A percentile compares a stretch with the other conserved stretches of the same genome.
Evolutionary conservation across 139 green algal genomes (phyloP).

Genomic region (Mychonastes homosphaera): DNA sequence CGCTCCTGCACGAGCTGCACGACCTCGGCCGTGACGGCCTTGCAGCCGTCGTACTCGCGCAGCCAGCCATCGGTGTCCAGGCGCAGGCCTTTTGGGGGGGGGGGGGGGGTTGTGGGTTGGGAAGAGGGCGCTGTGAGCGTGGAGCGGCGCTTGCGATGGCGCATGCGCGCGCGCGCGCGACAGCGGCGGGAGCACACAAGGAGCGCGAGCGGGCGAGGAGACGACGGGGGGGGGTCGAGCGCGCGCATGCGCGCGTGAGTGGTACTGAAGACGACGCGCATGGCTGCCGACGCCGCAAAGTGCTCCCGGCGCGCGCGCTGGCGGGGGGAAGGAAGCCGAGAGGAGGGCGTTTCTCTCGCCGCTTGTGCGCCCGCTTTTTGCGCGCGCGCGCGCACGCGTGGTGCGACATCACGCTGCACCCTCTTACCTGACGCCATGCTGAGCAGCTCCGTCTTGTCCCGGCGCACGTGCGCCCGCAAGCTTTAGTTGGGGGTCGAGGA

Average conservation of each 20-base stretch:
- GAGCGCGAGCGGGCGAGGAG: background rate
- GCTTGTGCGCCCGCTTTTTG: too few species aligned
- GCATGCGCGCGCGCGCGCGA: background rate
- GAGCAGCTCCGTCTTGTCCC: too few species aligned
- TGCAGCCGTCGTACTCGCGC: constrained; percentile 57
- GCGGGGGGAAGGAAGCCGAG: too few species aligned
- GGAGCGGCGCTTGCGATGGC: background rate
- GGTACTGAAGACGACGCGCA: too few species aligned
- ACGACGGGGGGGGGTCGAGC: background rate
- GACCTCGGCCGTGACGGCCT: constrained; percentile 51
- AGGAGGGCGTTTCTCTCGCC: too few species aligned
- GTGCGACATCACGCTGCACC: too few species aligned
- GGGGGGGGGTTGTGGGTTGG: background rate
- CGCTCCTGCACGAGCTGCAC: constrained; percentile 66
- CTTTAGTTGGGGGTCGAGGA: too few species aligned
- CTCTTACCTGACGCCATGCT: too few species aligned
- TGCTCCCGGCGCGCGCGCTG: too few species aligned
- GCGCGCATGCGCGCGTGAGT: background rate
- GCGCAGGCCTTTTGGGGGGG: constrained; percentile 30
- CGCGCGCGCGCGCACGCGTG: too few species aligned
- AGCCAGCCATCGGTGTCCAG: constrained; percentile 56
- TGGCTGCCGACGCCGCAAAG: too few species aligned
- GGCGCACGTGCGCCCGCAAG: too few species aligned
- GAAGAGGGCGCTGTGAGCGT: background rate
- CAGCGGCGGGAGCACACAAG: background rate